Evolutionary conservation across 1,284 basidiomycete species (phyloP), one percentile per base, ranked within the genome.

Genomic region (Cutaneotrichosporon cavernicola): DNA sequence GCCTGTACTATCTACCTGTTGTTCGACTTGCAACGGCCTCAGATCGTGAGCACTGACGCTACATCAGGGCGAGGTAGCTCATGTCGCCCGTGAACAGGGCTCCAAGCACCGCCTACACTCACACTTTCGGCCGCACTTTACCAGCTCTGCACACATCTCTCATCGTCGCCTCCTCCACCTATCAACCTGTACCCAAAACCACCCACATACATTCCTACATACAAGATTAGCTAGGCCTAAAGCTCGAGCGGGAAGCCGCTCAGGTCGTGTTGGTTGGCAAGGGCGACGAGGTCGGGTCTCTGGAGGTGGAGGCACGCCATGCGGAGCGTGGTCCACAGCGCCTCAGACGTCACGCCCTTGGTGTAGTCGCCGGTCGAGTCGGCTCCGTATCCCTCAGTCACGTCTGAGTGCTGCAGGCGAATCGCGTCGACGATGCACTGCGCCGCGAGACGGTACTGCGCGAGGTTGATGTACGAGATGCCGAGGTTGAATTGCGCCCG

Each of bases 401-500:
- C 79, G 62, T 94, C 92, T 56, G 86, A 87, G 66, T 95, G 91
- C 76, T 96, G 92, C 26, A 96, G 83, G 32, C 89, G 84, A 5
- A 97, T 84, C 10, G 93, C 92, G 74, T 93, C 90, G 16, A 95
- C 82, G 55, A 95, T 88, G 70, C 93, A 89, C 53, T 89, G 87
- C 14, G 89, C 89, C 0, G 92, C 92, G 74, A 93, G 89, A 53
- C 88, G 86, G 75, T 91, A 91, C 68, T 87, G 86, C 86, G 92
- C 84, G 59, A 96, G 84, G 77, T 92, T 95, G 76, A 92, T 90
- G 75, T 88, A 92, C 1, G 91, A 90, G 68, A 96, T 96, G 30
- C 92, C 93, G 21, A 96, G 83, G 79, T 97, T 96, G 80, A 91
- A 96, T 68, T 91, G 86, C 10, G 93, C 93, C 65, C 97, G 89